These are phyloP conservation scores for Paecilomyces formosus DNA, from an alignment of 2,329 filamentous ascomycete genomes.

Conservation along the genomic window DNA sequence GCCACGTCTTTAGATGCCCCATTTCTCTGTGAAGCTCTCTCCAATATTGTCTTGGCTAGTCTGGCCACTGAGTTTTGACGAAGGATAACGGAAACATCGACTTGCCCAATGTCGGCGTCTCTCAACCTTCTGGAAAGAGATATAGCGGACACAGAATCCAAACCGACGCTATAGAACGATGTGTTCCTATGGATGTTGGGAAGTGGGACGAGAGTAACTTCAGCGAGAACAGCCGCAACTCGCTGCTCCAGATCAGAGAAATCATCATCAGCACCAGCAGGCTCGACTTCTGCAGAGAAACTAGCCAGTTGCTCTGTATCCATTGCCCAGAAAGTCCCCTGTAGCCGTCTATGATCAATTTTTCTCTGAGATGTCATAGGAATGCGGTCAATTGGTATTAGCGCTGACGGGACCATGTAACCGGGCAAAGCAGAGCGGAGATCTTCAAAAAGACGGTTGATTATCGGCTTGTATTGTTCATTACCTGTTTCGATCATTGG, in stretches of 20 bases:
- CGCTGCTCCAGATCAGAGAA: conserved; percentile 51
- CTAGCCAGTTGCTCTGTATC: conserved; percentile 38
- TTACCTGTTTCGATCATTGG: neutral
- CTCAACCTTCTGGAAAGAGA: conserved; percentile 54
- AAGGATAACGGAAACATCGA: conserved; percentile 65
- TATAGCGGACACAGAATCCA: conserved; percentile 81
- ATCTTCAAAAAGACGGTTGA: conserved; percentile 45
- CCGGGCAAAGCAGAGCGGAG: conserved; percentile 53
- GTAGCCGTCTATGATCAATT: conserved; percentile 54
- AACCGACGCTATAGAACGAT: conserved; percentile 68
- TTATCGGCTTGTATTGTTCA: conserved; percentile 8
- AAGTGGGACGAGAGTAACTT: conserved; percentile 40
- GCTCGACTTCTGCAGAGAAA: conserved; percentile 22
- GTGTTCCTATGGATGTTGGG: conserved; percentile 53
- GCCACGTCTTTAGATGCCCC: neutral
- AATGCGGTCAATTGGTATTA: conserved; percentile 62
- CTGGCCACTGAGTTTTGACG: conserved; percentile 58
- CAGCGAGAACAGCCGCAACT: conserved; percentile 50
- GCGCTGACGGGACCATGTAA: conserved; percentile 73
- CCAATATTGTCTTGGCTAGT: conserved; percentile 38
- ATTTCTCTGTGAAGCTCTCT: neutral
- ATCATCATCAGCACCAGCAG: conserved; percentile 20
- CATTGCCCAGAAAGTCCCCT: conserved; percentile 42
- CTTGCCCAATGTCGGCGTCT: conserved; percentile 33
- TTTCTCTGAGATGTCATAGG: conserved; percentile 72